A percentile compares a stretch with the other conserved stretches of the same genome.
Conservation (phyloP, 441 rosid genomes). For the Cnidoscolus chayamansa region DNA sequence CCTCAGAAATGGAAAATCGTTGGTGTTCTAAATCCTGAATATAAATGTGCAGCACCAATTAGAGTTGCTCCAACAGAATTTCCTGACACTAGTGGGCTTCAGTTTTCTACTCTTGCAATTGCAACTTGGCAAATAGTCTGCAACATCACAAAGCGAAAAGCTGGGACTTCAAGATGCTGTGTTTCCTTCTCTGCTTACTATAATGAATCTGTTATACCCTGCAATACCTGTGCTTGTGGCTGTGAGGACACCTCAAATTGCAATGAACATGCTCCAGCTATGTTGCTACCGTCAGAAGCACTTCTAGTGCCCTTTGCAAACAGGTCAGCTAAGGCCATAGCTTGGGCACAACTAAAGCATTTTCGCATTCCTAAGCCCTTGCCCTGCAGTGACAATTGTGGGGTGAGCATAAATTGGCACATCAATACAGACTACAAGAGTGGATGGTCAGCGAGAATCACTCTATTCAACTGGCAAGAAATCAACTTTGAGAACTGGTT, state of each 20-base stretch:
- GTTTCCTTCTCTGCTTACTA: constrained; percentile 74
- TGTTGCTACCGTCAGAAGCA: constrained; percentile 58
- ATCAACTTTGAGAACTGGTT: constrained; percentile 65
- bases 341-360: constrained; percentile 58
- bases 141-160: constrained; percentile 55
- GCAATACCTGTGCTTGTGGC: constrained; percentile 72
- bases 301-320: constrained; percentile 64
- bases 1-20: constrained; percentile 67
- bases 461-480: constrained; percentile 70
- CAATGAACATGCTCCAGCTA: constrained; percentile 48
- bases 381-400: constrained; percentile 73
- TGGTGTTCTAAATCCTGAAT: constrained; percentile 62
- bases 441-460: constrained; percentile 70
- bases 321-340: constrained; percentile 38
- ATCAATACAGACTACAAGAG: constrained; percentile 48
- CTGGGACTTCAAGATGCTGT: constrained; percentile 48
- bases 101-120: constrained; percentile 35
- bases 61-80: constrained; percentile 56
- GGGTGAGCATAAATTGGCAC: constrained; percentile 82
- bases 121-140: constrained; percentile 87
- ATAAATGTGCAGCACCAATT: constrained; percentile 61
- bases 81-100: constrained; percentile 51
- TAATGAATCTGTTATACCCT: constrained; percentile 69
- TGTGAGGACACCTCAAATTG: constrained; percentile 32
- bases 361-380: constrained; percentile 43